These are phyloP conservation scores for baker's yeast (Saccharomyces cerevisiae) DNA, from an alignment of 805 yeast genomes.

Conservation along the genomic window DNA sequence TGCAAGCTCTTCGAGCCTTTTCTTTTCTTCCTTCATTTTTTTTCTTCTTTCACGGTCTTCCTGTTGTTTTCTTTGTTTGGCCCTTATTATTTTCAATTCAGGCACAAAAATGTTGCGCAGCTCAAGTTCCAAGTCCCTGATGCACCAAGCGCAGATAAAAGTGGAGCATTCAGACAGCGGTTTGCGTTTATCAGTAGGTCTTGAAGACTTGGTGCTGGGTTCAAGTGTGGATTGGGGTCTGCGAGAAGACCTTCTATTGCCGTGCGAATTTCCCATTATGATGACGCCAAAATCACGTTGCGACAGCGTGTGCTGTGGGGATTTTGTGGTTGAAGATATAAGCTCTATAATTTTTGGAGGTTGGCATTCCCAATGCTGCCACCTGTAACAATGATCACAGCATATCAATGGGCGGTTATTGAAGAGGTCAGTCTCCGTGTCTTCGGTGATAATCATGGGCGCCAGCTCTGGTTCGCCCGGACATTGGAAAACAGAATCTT, in stretches of 20 bases:
- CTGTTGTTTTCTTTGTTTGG: constrained; percentile 18
- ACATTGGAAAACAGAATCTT: constrained; percentile 29
- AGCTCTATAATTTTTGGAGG: constrained; percentile 9
- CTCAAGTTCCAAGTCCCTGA: constrained; percentile 16
- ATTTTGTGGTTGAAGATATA: constrained; percentile 6
- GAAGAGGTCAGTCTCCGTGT: constrained; percentile 7
- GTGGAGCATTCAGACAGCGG: constrained; percentile 15
- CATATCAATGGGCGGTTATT: constrained; percentile 21
- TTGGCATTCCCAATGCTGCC: constrained; percentile 31
- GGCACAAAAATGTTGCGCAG: constrained; percentile 18
- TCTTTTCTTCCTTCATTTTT: constrained; percentile 17
- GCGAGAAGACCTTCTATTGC: constrained; percentile 18
- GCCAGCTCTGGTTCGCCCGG: constrained; percentile 7
- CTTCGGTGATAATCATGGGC: constrained; percentile 6
- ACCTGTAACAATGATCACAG: constrained; percentile 27
- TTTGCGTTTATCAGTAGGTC: constrained; percentile 23
- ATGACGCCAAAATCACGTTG: constrained; percentile 18
- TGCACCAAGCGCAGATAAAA: constrained; percentile 23
- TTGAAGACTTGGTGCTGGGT: neutral
- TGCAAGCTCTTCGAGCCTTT: constrained; percentile 2
- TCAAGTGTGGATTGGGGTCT: constrained; percentile 6
- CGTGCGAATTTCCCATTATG: constrained; percentile 11
- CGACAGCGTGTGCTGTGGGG: constrained; percentile 4
- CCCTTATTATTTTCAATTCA: constrained; percentile 18
- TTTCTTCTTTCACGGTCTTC: constrained; percentile 27